A percentile compares a stretch with the other conserved stretches of the same genome.
Conservation (phyloP, 78 protist species). For the Dictyostelium brefeldianum region DNA sequence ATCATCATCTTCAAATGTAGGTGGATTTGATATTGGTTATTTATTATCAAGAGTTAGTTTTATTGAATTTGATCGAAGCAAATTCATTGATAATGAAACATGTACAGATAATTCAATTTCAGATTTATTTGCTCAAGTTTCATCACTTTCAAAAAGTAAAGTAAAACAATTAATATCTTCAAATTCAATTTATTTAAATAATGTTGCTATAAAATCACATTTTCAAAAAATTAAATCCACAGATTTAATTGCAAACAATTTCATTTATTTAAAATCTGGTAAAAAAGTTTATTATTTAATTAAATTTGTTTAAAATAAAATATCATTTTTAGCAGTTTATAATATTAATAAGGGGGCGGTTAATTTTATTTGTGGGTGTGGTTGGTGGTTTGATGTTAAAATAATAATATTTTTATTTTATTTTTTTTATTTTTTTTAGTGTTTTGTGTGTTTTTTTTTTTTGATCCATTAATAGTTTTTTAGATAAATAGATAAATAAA, state of each 20-base stretch:
- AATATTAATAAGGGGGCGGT: not conserved
- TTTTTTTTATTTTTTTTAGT: not conserved
- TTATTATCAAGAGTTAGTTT: not conserved
- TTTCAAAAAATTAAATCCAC: not conserved
- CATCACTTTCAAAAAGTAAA: constrained; percentile 25
- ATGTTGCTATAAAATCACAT: not conserved
- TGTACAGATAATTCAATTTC: not conserved
- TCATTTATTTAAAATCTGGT: constrained; percentile 18
- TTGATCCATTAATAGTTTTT: not conserved
- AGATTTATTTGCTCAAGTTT: constrained; percentile 11
- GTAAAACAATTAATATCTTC: not conserved
- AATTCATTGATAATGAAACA: not conserved
- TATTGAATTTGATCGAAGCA: not conserved
- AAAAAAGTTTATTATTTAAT: constrained; percentile 48
- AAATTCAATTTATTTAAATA: constrained; percentile 52
- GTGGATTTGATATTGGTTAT: not conserved
- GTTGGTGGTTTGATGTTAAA: too few species aligned
- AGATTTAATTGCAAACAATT: constrained; percentile 18
- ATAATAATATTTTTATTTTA: not conserved
- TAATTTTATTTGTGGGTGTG: too few species aligned
- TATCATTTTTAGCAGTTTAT: too few species aligned
- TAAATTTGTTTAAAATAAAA: constrained; percentile 33
- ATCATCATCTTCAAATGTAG: not conserved
- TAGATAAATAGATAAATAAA: not conserved
- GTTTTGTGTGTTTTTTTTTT: not conserved